Base-by-base conservation (phyloP, 306 rosid genomes). In the Cyamopsis tetragonoloba region DNA sequence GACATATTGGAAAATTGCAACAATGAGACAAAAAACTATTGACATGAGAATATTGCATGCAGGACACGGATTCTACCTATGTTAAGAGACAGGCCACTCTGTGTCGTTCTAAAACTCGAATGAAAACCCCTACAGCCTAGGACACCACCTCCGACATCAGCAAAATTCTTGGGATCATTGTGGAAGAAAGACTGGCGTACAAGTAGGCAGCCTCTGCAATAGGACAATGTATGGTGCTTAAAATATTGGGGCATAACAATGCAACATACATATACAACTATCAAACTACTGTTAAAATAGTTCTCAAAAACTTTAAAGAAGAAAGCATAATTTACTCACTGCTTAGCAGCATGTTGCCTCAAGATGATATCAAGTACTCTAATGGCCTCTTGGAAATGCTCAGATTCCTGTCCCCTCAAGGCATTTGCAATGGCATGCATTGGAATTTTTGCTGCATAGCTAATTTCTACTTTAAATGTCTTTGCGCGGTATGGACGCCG, bases 51-150 rank as follows among this genome's bases (percentile, higher is more conserved):
- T 46, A 43, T 57, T 19, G 26, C 7, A 22, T 19, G 3, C 18
- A 69, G 10, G 23, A 55, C 10, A 54, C 11, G 47, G 53, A 26
- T 35, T 44, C 56, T 77, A 82, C 98, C 98, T 44, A 93, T 90
- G 35, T 93, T 93, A 10, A 93, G 82, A 1, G 98, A 89, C 62
- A 93, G 77, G 41, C 98, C 98, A 63, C 88, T 83, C 84, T 93
- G 98, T 14, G 97, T 82, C 12, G 97, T 76, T 76, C 98, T 89
- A 48, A 93, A 89, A 65, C 98, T 93, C 4, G 97, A 89, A 60
- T 93, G 98, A 71, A 93, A 90, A 43, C 98, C 98, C 65, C 96
- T 74, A 30, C 98, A 89, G 15, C 98, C 98, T 3, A 89, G 91
- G 38, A 93, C 97, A 2, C 98, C 98, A 17, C 97, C 97, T 7